phyloP scores from a whole-genome alignment of 2,329 filamentous ascomycete genomes.

The Cephalotrichum gorgonifer region DNA sequence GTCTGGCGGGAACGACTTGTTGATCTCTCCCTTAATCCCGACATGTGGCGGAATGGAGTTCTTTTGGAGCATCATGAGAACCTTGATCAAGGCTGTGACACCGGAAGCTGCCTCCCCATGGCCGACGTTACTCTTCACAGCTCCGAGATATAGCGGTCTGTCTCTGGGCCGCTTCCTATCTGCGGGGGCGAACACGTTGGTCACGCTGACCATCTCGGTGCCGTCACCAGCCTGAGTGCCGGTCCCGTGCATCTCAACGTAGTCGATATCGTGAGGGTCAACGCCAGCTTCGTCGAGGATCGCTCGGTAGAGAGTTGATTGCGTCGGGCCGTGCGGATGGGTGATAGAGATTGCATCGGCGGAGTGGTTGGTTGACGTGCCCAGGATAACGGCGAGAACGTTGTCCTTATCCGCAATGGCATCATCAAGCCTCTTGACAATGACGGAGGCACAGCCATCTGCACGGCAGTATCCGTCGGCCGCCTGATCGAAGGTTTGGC shows the following conservation, averaged over 20 bases:
- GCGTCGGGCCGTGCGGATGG: constrained; percentile 68
- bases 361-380: constrained; percentile 70
- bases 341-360: constrained; percentile 76
- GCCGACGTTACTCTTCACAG: constrained; percentile 55
- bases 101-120: constrained; percentile 54
- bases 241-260: constrained; percentile 85
- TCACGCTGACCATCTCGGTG: constrained; percentile 72
- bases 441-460: constrained; percentile 62
- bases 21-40: constrained; percentile 56
- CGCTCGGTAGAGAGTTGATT: constrained; percentile 59
- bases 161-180: constrained; percentile 32
- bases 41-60: constrained; percentile 54
- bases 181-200: constrained; percentile 39
- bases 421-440: constrained; percentile 72
- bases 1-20: constrained; percentile 47
- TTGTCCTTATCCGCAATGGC: constrained; percentile 67
- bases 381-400: constrained; percentile 66
- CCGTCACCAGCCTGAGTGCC: constrained; percentile 79
- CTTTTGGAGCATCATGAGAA: constrained; percentile 54
- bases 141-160: constrained; percentile 49
- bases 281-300: constrained; percentile 65
- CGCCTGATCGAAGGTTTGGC: constrained; percentile 70
- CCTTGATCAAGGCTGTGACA: constrained; percentile 52
- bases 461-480: constrained; percentile 78
- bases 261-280: constrained; percentile 66